Conservation (phyloP, 2,329 filamentous ascomycete species). For the Laburnicola sp. region DNA sequence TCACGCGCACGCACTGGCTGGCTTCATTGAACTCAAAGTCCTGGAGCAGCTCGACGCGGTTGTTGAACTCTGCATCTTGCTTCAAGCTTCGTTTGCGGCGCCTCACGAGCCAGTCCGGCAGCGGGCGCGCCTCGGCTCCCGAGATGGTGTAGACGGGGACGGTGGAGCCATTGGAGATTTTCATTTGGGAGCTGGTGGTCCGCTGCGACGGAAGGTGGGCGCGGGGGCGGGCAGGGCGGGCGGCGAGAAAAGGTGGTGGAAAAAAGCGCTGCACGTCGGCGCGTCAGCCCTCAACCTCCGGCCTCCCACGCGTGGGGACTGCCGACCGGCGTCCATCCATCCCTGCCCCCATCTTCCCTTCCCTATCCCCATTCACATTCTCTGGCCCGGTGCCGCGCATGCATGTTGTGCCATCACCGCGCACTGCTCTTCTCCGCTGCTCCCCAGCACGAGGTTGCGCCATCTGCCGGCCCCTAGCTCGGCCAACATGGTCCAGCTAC, state of each 20-base stretch:
- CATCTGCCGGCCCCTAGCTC: conserved; percentile 26
- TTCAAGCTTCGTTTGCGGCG: conserved; percentile 84
- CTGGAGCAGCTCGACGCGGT: conserved; percentile 90
- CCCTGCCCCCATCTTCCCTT: not conserved
- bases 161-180: conserved; percentile 77
- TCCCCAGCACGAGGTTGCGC: conserved; percentile 5
- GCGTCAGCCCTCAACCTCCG: conserved; percentile 2
- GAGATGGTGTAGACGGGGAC: conserved; percentile 95
- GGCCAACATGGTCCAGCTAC: conserved; percentile 35
- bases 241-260: no score
- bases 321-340: not conserved
- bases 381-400: not conserved
- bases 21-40: conserved; percentile 98
- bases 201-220: not conserved
- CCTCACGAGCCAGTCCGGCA: conserved; percentile 94
- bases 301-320: conserved; percentile 9
- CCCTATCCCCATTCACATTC: not conserved
- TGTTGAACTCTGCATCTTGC: conserved; percentile 88
- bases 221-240: no score
- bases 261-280: not conserved
- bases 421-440: not conserved
- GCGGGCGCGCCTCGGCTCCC: conserved; percentile 80
- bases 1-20: conserved; percentile 84
- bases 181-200: conserved; percentile 58
- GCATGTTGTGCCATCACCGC: not conserved